These are phyloP conservation scores for Kodamaea plutei DNA, from an alignment of 1,139 yeast genomes.

Conservation along the genomic window DNA sequence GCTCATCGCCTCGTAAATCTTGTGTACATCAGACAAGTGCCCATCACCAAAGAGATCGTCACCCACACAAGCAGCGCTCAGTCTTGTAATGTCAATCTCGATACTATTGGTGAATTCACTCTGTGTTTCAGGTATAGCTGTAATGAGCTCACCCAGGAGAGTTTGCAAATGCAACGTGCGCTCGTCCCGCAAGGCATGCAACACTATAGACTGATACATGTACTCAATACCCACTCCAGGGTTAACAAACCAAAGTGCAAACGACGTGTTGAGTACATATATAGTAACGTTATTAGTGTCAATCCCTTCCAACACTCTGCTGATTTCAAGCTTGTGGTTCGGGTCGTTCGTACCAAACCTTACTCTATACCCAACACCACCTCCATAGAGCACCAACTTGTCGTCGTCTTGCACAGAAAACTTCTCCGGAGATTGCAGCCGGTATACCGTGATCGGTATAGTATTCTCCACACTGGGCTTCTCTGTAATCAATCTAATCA, in stretches of 20 bases:
- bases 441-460: constrained; percentile 29
- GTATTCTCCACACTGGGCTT: constrained; percentile 44
- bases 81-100: constrained; percentile 15
- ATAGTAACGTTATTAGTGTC: constrained; percentile 20
- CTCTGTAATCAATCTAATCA: constrained; percentile 23
- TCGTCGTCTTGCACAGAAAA: constrained; percentile 39
- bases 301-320: constrained; percentile 10
- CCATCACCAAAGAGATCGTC: constrained; percentile 11
- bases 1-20: constrained; percentile 34
- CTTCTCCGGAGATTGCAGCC: constrained; percentile 37
- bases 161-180: constrained; percentile 33
- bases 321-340: constrained; percentile 11
- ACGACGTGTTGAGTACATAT: constrained; percentile 36
- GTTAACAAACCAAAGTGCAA: constrained; percentile 34
- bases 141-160: constrained; percentile 17
- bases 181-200: constrained; percentile 34
- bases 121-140: constrained; percentile 11
- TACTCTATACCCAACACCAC: constrained; percentile 24
- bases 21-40: constrained; percentile 10
- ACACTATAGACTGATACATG: constrained; percentile 35
- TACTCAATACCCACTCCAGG: constrained; percentile 33
- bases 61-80: constrained; percentile 1
- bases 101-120: constrained; percentile 19
- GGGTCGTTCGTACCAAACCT: constrained; percentile 17
- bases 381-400: constrained; percentile 40